phyloP scores from a whole-genome alignment of 2,329 filamentous ascomycete genomes.

The Calonectria crousiana region DNA sequence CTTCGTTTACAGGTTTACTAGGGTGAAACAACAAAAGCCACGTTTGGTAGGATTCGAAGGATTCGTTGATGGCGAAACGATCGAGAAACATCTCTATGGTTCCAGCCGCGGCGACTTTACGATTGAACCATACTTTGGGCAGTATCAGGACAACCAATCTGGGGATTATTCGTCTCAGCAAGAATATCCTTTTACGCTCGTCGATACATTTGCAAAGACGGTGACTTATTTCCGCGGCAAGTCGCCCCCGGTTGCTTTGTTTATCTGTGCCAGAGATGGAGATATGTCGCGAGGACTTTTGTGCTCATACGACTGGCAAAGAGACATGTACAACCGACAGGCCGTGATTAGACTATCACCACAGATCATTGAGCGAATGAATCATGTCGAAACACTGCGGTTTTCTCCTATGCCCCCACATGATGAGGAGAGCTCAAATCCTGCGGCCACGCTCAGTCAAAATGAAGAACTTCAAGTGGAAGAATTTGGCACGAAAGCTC shows the following conservation, averaged over 20 bases:
- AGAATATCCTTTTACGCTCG: constrained; percentile 48
- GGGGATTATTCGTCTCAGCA: background rate
- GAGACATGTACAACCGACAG: constrained; percentile 51
- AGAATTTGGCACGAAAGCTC: background rate
- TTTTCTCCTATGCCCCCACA: background rate
- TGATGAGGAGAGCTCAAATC: background rate
- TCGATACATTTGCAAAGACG: constrained; percentile 57
- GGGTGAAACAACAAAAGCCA: background rate
- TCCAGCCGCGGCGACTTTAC: constrained; percentile 20
- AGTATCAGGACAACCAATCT: background rate
- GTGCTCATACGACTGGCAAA: constrained; percentile 59
- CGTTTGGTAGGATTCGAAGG: constrained; percentile 35
- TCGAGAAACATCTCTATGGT: constrained; percentile 32
- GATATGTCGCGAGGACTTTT: constrained; percentile 59
- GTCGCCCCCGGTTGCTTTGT: constrained; percentile 51
- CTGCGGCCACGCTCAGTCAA: background rate
- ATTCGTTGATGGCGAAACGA: background rate
- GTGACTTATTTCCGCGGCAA: constrained; percentile 51
- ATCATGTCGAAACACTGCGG: constrained; percentile 39
- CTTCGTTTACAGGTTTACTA: background rate
- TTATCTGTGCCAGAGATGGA: constrained; percentile 57
- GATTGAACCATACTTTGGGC: background rate
- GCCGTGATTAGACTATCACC: constrained; percentile 55
- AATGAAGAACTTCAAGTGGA: background rate
- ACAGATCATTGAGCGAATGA: constrained; percentile 50